Evolutionary conservation across 1,284 basidiomycete genomes (phyloP).

Genomic region (Sanguinoderma infundibulare): DNA sequence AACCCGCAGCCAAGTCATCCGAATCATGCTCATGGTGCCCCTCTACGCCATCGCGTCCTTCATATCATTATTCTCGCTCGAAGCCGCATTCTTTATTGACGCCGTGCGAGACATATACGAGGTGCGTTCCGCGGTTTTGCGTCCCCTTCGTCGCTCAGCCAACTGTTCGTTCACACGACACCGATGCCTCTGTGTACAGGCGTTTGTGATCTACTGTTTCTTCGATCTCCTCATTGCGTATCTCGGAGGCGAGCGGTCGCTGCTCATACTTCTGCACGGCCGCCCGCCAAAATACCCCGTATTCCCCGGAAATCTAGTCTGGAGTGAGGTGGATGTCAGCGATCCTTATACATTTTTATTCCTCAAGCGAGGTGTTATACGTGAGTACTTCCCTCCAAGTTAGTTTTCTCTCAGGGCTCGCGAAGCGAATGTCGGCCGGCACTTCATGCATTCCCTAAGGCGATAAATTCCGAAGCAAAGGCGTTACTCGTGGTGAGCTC

Average conservation of each 20-base stretch:
- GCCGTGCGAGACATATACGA: slow-evolving; percentile 96
- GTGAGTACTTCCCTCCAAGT: slow-evolving; percentile 52
- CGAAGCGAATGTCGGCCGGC: background rate
- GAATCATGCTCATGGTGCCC: slow-evolving; percentile 98
- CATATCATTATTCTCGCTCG: slow-evolving; percentile 93
- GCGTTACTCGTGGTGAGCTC: too few relatives aligned
- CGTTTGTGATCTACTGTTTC: slow-evolving; percentile 96
- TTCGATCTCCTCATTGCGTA: slow-evolving; percentile 84
- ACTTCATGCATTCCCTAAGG: too few relatives aligned
- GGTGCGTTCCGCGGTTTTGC: slow-evolving; percentile 47
- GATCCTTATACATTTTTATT: slow-evolving; percentile 95
- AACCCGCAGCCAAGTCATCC: slow-evolving; percentile 81
- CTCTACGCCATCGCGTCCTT: slow-evolving; percentile 91
- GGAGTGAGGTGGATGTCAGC: slow-evolving; percentile 83
- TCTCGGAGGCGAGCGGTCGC: slow-evolving; percentile 91
- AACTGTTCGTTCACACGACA: background rate
- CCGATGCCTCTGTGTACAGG: slow-evolving; percentile 49
- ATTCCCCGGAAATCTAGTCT: slow-evolving; percentile 84
- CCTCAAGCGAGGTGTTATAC: slow-evolving; percentile 93
- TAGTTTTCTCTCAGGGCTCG: background rate
- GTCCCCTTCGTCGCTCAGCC: slow-evolving; percentile 4
- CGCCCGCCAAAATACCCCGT: slow-evolving; percentile 86
- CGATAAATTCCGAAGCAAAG: too few relatives aligned
- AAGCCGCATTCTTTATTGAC: slow-evolving; percentile 97
- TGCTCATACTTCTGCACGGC: slow-evolving; percentile 91